Conservation (phyloP, 2,329 filamentous ascomycete species). For the Pyrenochaeta sp. region DNA sequence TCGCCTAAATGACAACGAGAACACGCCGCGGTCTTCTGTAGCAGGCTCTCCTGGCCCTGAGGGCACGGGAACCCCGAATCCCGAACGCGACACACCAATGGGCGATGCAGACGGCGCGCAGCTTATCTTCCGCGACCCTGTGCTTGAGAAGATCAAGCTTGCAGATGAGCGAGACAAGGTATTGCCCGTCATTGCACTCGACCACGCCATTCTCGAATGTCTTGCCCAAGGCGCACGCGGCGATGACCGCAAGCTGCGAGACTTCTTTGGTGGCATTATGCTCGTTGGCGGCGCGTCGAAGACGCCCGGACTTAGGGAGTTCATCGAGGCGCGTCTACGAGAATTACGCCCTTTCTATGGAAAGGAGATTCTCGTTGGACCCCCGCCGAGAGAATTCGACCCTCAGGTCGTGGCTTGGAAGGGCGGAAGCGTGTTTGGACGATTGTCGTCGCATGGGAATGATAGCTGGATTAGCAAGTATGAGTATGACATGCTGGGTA, state of each 20-base stretch:
- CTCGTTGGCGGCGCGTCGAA: slow-evolving; percentile 49
- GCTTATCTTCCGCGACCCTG: slow-evolving; percentile 51
- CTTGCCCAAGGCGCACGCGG: slow-evolving; percentile 86
- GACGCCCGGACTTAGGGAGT: slow-evolving; percentile 75
- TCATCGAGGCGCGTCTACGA: slow-evolving; percentile 83
- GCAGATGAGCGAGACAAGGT: slow-evolving; percentile 79
- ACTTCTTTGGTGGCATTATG: slow-evolving; percentile 66
- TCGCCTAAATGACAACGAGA: slow-evolving; percentile 72
- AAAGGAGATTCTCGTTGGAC: slow-evolving; percentile 72
- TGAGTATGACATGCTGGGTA: slow-evolving; percentile 88
- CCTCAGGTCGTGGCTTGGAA: slow-evolving; percentile 99
- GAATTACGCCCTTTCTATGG: slow-evolving; percentile 66
- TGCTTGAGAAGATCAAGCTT: slow-evolving; percentile 57
- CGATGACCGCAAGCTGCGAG: slow-evolving; percentile 91
- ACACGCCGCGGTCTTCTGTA: slow-evolving; percentile 83
- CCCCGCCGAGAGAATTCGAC: slow-evolving; percentile 89
- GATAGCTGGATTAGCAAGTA: slow-evolving; percentile 91
- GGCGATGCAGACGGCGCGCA: slow-evolving; percentile 43
- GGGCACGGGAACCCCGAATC: slow-evolving; percentile 74
- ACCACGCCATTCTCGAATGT: slow-evolving; percentile 86
- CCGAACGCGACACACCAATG: slow-evolving; percentile 56
- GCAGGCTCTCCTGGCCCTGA: slow-evolving; percentile 89
- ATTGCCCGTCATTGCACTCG: slow-evolving; percentile 82
- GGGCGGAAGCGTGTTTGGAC: slow-evolving; percentile 94
- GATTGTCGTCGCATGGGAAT: slow-evolving; percentile 78